Conservation (phyloP, 345 rosid species). For the Stellera chamaejasme region DNA sequence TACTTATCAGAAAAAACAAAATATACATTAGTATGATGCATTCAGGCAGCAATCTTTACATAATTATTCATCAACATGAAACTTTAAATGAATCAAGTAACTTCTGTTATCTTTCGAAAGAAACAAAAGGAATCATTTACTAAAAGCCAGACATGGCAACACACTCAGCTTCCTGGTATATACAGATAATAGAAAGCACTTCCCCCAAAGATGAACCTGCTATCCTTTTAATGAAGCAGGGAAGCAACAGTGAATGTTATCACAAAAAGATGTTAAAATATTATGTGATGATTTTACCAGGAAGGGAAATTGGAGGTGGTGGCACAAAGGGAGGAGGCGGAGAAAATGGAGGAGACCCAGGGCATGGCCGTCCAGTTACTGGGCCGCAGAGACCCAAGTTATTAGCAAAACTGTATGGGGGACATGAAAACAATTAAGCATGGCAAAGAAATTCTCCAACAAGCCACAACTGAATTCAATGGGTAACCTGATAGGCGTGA, state of each 20-base stretch:
- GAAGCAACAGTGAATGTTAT: background rate
- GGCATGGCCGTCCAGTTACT: constrained; percentile 84
- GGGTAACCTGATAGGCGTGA: constrained; percentile 85
- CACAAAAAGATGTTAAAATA: background rate
- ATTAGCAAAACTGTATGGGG: constrained; percentile 73
- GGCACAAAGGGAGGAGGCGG: constrained; percentile 95
- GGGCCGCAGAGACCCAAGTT: constrained; percentile 87
- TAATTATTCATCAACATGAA: too few species aligned
- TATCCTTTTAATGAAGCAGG: background rate
- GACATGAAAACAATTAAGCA: constrained; percentile 7
- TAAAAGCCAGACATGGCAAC: too few species aligned
- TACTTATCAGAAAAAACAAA: background rate
- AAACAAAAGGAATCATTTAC: too few species aligned
- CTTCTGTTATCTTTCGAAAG: background rate
- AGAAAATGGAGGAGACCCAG: constrained; percentile 94
- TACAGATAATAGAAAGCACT: too few species aligned
- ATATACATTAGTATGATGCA: background rate
- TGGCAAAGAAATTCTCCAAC: background rate
- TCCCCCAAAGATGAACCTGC: background rate
- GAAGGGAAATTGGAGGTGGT: constrained; percentile 51
- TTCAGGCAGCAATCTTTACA: too few species aligned
- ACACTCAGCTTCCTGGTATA: too few species aligned
- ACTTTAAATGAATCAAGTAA: too few species aligned
- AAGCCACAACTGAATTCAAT: constrained; percentile 1
- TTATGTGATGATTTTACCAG: constrained; percentile 28